Evolutionary conservation across 108 stramenopile genomes (phyloP).

Genomic region (Skeletonema grethae): DNA sequence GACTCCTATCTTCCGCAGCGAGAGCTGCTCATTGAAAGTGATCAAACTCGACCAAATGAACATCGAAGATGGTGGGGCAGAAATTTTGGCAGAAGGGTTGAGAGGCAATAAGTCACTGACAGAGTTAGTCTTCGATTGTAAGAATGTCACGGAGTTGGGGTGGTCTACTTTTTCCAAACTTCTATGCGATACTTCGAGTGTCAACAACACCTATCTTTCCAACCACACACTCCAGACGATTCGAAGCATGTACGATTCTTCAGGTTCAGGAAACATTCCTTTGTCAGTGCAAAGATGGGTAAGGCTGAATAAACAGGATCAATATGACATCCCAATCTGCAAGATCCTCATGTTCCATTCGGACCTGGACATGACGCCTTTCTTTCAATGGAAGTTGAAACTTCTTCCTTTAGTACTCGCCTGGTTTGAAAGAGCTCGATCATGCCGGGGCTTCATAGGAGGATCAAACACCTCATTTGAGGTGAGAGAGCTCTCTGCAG

Average conservation of each 20-base stretch:
- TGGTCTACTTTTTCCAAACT: slow-evolving; percentile 9
- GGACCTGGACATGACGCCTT: not conserved
- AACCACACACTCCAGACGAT: slow-evolving; percentile 9
- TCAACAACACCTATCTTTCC: slow-evolving; percentile 22
- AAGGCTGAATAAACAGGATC: too few species aligned
- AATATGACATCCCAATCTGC: not conserved
- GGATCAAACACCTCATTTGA: not conserved
- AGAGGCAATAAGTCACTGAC: not conserved
- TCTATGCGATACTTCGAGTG: slow-evolving; percentile 15
- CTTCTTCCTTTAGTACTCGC: not conserved
- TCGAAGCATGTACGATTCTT: not conserved
- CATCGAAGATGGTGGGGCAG: slow-evolving; percentile 4
- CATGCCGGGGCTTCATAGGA: not conserved
- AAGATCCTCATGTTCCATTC: not conserved
- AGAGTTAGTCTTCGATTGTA: not conserved
- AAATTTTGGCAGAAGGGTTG: not conserved
- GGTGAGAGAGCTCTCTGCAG: not conserved
- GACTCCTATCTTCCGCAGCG: too few species aligned
- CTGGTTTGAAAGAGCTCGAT: not conserved
- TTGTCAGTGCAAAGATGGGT: not conserved
- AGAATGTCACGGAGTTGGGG: not conserved
- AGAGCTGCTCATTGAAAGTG: not conserved
- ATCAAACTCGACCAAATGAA: not conserved
- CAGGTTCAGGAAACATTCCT: not conserved
- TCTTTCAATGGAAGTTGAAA: not conserved